These are phyloP conservation scores for Bocquillonia castaneifolia DNA, from an alignment of 441 rosid genomes.

Conservation along the genomic window DNA sequence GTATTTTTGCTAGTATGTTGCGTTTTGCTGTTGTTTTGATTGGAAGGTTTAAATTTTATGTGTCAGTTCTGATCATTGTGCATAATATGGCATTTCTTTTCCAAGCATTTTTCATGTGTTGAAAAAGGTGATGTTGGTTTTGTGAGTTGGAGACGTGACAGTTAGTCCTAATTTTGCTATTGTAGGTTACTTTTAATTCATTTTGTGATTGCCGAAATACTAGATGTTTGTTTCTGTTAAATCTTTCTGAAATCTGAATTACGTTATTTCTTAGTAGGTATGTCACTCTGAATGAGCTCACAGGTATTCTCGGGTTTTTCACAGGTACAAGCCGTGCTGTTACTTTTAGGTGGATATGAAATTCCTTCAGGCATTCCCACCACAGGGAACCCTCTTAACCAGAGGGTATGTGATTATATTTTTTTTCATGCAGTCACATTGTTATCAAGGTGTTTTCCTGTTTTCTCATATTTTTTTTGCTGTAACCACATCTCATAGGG, in stretches of 20 bases:
- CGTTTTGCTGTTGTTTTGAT: no score
- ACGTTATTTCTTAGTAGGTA: not conserved
- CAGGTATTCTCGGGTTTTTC: constrained; percentile 8
- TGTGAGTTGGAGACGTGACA: no score
- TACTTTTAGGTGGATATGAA: constrained; percentile 73
- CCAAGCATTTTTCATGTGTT: not conserved
- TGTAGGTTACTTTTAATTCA: not conserved
- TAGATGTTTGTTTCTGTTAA: not conserved
- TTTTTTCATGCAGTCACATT: not conserved
- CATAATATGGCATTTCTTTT: no score
- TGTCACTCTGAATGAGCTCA: not conserved
- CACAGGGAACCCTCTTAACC: constrained; percentile 46
- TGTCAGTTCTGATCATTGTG: no score
- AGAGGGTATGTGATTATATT: constrained; percentile 38
- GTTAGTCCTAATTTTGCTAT: no score
- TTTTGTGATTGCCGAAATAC: not conserved
- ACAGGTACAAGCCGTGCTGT: constrained; percentile 79
- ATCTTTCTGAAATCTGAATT: not conserved
- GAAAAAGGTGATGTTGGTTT: not conserved
- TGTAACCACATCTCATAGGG: constrained; percentile 27
- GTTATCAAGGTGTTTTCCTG: constrained; percentile 14
- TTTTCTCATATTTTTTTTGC: constrained; percentile 32
- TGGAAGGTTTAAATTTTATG: no score
- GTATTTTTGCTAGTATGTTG: no score
- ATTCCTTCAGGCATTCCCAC: constrained; percentile 49